These are phyloP conservation scores for Penicillium steckii DNA, from an alignment of 495 filamentous ascomycete genomes.

Conservation along the genomic window DNA sequence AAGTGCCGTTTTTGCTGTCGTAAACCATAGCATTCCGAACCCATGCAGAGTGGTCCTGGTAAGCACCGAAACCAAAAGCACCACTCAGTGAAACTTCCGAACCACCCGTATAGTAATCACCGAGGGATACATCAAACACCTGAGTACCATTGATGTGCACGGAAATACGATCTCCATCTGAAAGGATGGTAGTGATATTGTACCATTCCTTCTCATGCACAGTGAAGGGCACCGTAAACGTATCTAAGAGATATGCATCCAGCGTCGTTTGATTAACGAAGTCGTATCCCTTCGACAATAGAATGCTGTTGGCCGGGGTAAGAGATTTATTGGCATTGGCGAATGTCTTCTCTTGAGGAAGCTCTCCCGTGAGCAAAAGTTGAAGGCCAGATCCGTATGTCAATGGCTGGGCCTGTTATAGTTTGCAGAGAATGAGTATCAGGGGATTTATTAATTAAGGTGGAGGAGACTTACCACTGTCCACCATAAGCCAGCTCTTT, in stretches of 20 bases:
- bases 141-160: slow-evolving; percentile 2
- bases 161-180: background rate
- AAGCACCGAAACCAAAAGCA: slow-evolving; percentile 2
- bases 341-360: slow-evolving; percentile 1
- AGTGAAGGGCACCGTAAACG: background rate
- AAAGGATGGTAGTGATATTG: slow-evolving; percentile 1
- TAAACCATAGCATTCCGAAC: slow-evolving; percentile 1
- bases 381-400: background rate
- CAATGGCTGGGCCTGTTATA: background rate
- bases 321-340: slow-evolving; percentile 1
- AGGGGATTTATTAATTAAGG: background rate
- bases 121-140: background rate
- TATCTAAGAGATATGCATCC: background rate
- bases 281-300: slow-evolving; percentile 1
- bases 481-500: slow-evolving; percentile 6
- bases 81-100: background rate
- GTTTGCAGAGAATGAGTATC: background rate
- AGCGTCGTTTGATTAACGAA: slow-evolving; percentile 12
- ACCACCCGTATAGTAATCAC: slow-evolving; percentile 2
- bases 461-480: background rate
- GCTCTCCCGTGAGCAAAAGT: slow-evolving; percentile 3
- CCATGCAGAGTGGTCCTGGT: slow-evolving; percentile 4
- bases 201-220: slow-evolving; percentile 14
- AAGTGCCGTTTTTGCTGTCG: background rate
- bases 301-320: slow-evolving; percentile 1